Evolutionary conservation across 768 basidiomycete genomes (phyloP), one percentile per base, ranked within the genome.

Genomic region (Pleurotus tuoliensis): DNA sequence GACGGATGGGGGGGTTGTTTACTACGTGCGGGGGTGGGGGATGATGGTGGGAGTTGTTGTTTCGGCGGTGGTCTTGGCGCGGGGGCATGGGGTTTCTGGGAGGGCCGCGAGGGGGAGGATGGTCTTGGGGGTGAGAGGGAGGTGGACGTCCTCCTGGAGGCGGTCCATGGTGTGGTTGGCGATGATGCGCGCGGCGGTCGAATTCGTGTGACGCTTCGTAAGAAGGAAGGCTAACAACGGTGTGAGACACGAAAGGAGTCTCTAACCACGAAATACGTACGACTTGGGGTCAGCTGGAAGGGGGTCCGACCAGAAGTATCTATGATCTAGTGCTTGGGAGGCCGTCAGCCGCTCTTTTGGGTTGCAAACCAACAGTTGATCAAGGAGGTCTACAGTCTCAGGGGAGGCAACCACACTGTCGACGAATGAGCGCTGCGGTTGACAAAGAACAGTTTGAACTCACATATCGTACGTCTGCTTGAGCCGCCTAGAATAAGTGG

Each of bases 291-390:
- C 89, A 18, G 90, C 90, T 37, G 94, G 91, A 38, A 93, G 64
- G 0, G 96, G 95, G 60, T 91, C 86, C 0, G 86, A 87, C 92
- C 92, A 97, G 70, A 98, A 97, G 75, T 94, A 98, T 16, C 90
- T 86, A 66, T 98, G 94, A 62, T 94, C 88, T 52, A 98, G 79
- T 0, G 95, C 95, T 57, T 92, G 80, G 2, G 82, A 71, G 7
- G 96, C 96, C 1, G 94, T 94, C 40, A 94, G 80, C 16, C 96
- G 81, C 56, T 89, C 82, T 58, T 79, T 77, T 2, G 96, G 96
- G 67, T 98, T 90, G 62, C 93, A 87, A 0, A 78, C 84, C 24
- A 98, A 74, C 37, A 98, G 73, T 64, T 84, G 86, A 62, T 94
- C 93, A 60, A 97, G 65, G 22, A 98, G 74, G 67, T 96, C 92